phyloP scores from a whole-genome alignment of 2,329 filamentous ascomycete species.

The Sclerotinia nivalis region DNA sequence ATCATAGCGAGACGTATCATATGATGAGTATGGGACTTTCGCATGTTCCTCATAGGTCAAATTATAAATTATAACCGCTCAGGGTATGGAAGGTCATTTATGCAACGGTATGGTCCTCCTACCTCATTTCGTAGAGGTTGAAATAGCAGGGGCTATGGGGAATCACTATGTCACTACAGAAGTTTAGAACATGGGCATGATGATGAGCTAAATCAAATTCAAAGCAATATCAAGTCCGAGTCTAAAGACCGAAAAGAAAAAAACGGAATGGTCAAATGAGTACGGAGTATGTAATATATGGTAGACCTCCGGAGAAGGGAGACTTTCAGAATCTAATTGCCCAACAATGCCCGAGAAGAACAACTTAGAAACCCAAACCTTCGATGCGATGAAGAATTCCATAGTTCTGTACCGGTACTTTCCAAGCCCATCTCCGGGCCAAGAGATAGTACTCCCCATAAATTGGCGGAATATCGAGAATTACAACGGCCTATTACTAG shows the following conservation, averaged over 20 bases:
- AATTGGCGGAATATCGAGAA: not conserved
- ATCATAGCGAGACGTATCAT: slow-evolving; percentile 10
- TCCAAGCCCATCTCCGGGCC: not conserved
- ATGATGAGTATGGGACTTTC: slow-evolving; percentile 4
- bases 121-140: slow-evolving; percentile 16
- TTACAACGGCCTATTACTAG: not conserved
- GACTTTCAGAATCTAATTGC: not conserved
- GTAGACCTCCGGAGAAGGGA: no score
- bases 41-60: slow-evolving; percentile 3
- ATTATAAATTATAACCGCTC: not conserved
- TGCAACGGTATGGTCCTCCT: slow-evolving; percentile 9
- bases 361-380: no score
- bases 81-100: slow-evolving; percentile 10
- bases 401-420: not conserved
- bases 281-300: not conserved
- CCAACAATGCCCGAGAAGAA: not conserved
- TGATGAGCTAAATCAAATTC: not conserved
- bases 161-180: not conserved
- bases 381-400: not conserved
- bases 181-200: not conserved
- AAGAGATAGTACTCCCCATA: not conserved
- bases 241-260: not conserved
- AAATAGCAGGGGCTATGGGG: not conserved
- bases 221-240: slow-evolving; percentile 9
- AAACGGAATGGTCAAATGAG: slow-evolving; percentile 1